Evolutionary conservation across 345 rosid genomes (phyloP).

Genomic region (Erucastrum elatum): DNA sequence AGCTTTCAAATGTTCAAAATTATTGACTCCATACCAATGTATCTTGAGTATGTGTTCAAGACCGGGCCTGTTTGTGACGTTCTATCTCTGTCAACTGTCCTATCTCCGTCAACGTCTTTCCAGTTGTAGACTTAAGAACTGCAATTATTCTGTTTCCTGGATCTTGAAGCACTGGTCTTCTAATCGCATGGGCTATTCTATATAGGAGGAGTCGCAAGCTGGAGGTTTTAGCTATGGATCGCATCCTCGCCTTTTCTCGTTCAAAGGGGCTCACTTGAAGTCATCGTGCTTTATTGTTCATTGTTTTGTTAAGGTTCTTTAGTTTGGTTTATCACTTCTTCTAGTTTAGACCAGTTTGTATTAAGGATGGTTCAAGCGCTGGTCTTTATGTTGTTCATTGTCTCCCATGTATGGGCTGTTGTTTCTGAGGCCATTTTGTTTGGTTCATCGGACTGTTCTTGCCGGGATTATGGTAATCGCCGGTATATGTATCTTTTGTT

Average conservation of each 20-base stretch:
- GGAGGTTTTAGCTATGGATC: background rate
- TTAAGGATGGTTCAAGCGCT: background rate
- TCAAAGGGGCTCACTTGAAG: background rate
- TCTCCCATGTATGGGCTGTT: too few species aligned
- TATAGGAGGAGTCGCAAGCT: background rate
- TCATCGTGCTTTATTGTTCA: background rate
- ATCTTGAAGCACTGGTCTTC: background rate
- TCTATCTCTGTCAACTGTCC: too few species aligned
- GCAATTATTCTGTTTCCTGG: background rate
- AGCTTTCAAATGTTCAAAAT: too few species aligned
- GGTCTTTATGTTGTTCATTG: background rate
- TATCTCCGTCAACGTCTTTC: background rate
- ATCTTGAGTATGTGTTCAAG: too few species aligned
- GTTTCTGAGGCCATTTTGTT: too few species aligned
- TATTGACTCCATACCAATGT: too few species aligned
- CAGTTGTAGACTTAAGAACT: background rate
- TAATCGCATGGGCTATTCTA: background rate
- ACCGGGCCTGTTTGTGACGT: too few species aligned
- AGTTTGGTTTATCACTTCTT: background rate
- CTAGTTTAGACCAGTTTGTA: background rate
- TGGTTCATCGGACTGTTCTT: too few species aligned
- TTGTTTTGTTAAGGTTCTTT: background rate
- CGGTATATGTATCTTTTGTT: too few species aligned
- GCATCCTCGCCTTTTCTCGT: background rate
- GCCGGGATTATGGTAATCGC: too few species aligned